Evolutionary conservation across 2,329 filamentous ascomycete species (phyloP), one percentile per base, ranked within the genome.

Genomic region (Laburnicola sp.): DNA sequence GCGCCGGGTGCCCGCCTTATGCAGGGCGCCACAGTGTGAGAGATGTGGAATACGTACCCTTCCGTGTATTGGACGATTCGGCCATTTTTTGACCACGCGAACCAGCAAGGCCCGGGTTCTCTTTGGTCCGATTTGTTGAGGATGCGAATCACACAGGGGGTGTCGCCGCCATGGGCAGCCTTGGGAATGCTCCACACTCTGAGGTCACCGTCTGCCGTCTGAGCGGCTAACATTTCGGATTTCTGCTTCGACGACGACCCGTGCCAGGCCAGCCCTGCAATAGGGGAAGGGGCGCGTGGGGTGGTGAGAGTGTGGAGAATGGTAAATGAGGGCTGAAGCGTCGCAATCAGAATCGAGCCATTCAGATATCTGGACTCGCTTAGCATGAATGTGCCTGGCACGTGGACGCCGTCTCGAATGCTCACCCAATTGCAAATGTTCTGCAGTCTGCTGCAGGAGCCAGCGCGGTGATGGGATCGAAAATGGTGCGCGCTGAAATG

Each of bases 31-130:
- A 38, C 38, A 35, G 40, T 7, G 41, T 47, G 32, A 49, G 44
- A 45, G 34, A 34, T 56, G 30, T 45, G 37, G 48, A 50, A 53
- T 48, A 84, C 89, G 77, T 80, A 96, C 92, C 87, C 86, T 74
- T 97, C 91, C 4, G 89, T 88, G 73, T 86, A 92, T 74, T 99
- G 94, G 57, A 99, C 86, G 59, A 99, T 91, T 60, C 92, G 88
- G 34, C 94, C 94, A 76, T 96, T 97, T 76, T 97, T 97, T 0
- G 94, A 97, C 94, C 94, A 99, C 21, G 86, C 88, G 80, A 97
- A 92, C 94, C 94, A 99, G 70, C 96, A 96, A 32, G 89, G 87
- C 1, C 91, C 91, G 2, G 84, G 76, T 30, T 84, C 77, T 59
- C 82, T 86, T 58, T 86, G 86, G 54, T 96, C 91, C 6, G 86